Base-by-base conservation (phyloP, 1,284 basidiomycete species). In the Rhodotorula sp. region DNA sequence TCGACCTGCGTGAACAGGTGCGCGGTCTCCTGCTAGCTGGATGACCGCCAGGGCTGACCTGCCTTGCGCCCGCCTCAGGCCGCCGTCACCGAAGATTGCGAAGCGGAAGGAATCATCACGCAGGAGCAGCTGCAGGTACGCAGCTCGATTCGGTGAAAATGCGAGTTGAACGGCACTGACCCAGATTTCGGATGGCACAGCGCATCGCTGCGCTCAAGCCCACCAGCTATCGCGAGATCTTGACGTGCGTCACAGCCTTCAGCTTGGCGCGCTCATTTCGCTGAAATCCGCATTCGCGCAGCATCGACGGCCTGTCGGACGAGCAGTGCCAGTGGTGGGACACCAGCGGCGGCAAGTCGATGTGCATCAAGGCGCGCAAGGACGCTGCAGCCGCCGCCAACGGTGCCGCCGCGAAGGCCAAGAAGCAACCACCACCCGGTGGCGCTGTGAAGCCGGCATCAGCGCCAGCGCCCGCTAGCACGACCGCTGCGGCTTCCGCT, bases 131-230 rank as follows among this genome's bases (percentile, higher is more conserved):
- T 74, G 4, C 68, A 68, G 60, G 64, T 67, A 25, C 52, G 64
- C 16, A 10, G 21, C 13, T 12, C 49, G 3, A 5, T 34, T 17
- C n/a, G n/a, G n/a, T n/a, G n/a, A n/a, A n/a, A n/a, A n/a, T n/a
- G n/a, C 50, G 1, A 17, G 7, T 19, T 4, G 5, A 44, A 9
- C 14, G 1, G 17, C 2, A 13, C 17, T 45, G 7, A 44, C 9
- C 45, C 42, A 1, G n/a, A 8, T 9, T 5, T 16, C 7, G 3
- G 53, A n/a, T 21, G 16, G 1, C 4, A 4, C 52, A 72, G 66
- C 41, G 59, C 53, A 46, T 73, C 52, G 72, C 72, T 4, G 34
- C 34, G n/a, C 45, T 57, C 56, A 59, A 64, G 34, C 72, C 72
- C 10, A 27, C n/a, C 17, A 53, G 9, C 42, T 46, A 45, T 16